Evolutionary conservation across 306 rosid species (phyloP).

Genomic region (Castanea sativa): DNA sequence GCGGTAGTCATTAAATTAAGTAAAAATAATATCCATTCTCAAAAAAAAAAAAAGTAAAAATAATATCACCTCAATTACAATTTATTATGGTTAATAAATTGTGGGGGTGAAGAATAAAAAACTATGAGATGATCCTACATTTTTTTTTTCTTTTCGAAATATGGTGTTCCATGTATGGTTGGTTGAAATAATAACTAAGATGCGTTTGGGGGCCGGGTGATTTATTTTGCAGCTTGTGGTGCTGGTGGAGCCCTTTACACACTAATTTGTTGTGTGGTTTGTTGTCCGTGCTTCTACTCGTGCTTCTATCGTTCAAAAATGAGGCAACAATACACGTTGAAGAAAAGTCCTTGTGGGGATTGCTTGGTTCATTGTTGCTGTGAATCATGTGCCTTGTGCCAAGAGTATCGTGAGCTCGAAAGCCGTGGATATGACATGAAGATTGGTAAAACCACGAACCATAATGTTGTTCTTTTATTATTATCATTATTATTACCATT

Average conservation of each 20-base stretch:
- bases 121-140: no score
- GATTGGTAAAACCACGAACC: background rate
- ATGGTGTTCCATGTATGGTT: background rate
- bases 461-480: no score
- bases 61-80: no score
- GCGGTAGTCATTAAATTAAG: no score
- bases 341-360: slow-evolving; percentile 4
- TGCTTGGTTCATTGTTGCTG: slow-evolving; percentile 20
- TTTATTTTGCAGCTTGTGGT: background rate
- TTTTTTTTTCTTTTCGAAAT: no score
- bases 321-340: slow-evolving; percentile 1
- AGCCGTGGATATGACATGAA: slow-evolving; percentile 11
- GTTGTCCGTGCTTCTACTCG: background rate
- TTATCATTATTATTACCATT: no score
- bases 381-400: slow-evolving; percentile 16
- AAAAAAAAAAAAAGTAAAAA: no score
- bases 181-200: background rate
- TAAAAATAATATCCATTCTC: no score
- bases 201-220: background rate
- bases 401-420: slow-evolving; percentile 26
- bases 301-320: slow-evolving; percentile 10
- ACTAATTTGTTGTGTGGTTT: background rate
- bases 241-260: slow-evolving; percentile 1
- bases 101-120: no score
- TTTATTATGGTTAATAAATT: no score